Evolutionary conservation across 1,139 yeast genomes (phyloP), one percentile per base, ranked within the genome.

Genomic region (Pneumocystis carinii): DNA sequence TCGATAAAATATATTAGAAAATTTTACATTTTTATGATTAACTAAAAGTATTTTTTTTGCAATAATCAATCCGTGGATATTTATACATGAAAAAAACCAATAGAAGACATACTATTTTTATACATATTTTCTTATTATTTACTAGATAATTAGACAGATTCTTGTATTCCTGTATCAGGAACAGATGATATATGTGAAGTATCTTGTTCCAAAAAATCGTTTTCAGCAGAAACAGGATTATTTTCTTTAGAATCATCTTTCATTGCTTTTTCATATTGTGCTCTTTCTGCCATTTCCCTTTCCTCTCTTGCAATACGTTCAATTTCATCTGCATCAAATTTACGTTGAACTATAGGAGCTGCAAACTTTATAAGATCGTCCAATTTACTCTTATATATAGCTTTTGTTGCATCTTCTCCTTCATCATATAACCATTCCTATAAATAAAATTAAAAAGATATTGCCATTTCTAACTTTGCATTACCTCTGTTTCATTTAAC

Each of bases 361-460:
- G 98, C 98, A 72, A 85, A 80, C 62, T 96, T 82, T 62, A 97
- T 95, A 74, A 92, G 84, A 78, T 92, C 98, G 79, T 94, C 98
- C 78, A 90, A 90, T 79, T 87, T 90, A 73, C 98, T 97, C 78
- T 94, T 86, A 81, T 92, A 92, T 77, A 87, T 89, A 71, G 95
- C 98, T 83, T 92, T 90, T 75, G 90, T 81, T 67, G 97, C 83
- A 75, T 92, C 98, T 74, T 87, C 92, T 73, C 98, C 97, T 65
- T 89, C 98, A 67, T 87, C 96, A 77, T 92, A 94, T 73, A 92
- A 83, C 99, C 99, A 92, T 75, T 92, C 96, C 55, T 48, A 24
- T 6, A 24, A 24, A 48, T 24, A 24, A 48, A 48, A 24, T 48
- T 42, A 42, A 48, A 7, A 48, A 24, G 12, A 48, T 5, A 12